Evolutionary conservation across 805 yeast species (phyloP), one percentile per base, ranked within the genome.

Genomic region (Candida montana): DNA sequence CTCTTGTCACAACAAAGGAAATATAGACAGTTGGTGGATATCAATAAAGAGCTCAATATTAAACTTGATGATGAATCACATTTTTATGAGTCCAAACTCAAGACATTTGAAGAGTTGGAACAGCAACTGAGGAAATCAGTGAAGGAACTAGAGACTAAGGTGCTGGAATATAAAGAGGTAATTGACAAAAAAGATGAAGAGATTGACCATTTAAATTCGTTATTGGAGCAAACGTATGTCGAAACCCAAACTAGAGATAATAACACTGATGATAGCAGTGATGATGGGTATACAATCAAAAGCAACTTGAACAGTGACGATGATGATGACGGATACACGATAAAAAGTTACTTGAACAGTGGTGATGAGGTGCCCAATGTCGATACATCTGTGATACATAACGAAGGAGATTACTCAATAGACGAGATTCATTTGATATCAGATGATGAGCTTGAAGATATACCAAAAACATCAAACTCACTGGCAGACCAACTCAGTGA

Each of bases 11-110:
- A 39, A 6, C 49, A 48, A 33, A 37, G 15, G 19, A 28, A 35
- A 4, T 35, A 45, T 19, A 40, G 19, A 17, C 29, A 47, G 8
- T 26, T 50, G 11, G 36, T 35, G 2, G 50, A 50, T 12, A 10
- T 41, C n/a, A 53, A 50, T 24, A 40, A 21, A 15, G 35, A 36
- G 13, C 13, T 53, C 33, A 45, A 37, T 20, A 45, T 44, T 16
- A 49, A 50, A 33, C 30, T 48, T 9, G 30, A 36, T 20, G 35
- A 42, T 3, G 57, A 53, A n/a, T 15, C 40, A 2, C 48, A 43
- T 20, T 46, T 39, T 36, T 44, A 46, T 33, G 53, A 51, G 13
- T 41, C 40, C 18, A 53, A 51, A 35, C 8, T 46, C 17, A 31
- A 17, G 7, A 45, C 43, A 16, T 44, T 48, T 42, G 39, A 48